Evolutionary conservation across 1,284 basidiomycete species (phyloP).

Genomic region (Malassezia vespertilionis): DNA sequence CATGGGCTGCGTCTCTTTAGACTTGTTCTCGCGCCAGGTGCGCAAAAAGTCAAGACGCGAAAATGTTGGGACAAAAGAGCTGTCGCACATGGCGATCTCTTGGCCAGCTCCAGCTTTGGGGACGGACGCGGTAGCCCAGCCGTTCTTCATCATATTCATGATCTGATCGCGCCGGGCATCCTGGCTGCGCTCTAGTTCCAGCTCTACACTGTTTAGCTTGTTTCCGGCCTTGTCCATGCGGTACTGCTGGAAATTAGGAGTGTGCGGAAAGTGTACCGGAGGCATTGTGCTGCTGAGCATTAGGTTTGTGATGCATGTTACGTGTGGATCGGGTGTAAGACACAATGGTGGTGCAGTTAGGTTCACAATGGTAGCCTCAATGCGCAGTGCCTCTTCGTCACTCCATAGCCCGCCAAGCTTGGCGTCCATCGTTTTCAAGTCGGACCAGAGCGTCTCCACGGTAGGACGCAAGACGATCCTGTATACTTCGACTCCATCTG

Average conservation of each 20-base stretch:
- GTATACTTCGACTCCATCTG: conserved; percentile 34
- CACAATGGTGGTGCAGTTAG: conserved; percentile 41
- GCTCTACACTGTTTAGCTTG: conserved; percentile 34
- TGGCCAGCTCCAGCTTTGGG: not conserved
- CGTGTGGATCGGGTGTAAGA: conserved; percentile 37
- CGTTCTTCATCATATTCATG: conserved; percentile 41
- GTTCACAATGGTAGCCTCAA: conserved; percentile 38
- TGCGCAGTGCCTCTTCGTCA: conserved; percentile 38
- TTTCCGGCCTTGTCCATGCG: conserved; percentile 17
- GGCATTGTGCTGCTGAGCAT: conserved; percentile 39
- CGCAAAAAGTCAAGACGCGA: conserved; percentile 35
- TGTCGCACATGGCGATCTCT: not conserved
- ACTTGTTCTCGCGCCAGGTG: conserved; percentile 26
- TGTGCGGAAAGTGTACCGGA: conserved; percentile 22
- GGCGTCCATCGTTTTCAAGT: conserved; percentile 37
- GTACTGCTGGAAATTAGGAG: conserved; percentile 17
- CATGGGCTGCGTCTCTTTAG: not conserved
- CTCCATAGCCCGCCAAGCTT: conserved; percentile 31
- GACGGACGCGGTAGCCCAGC: conserved; percentile 7
- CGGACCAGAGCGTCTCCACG: conserved; percentile 37
- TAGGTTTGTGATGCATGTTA: conserved; percentile 37
- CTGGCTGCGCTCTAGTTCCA: conserved; percentile 28
- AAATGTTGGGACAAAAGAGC: conserved; percentile 28
- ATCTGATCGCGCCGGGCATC: conserved; percentile 31
- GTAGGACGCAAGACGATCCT: conserved; percentile 38